Base-by-base conservation (phyloP, 2,329 filamentous ascomycete genomes). In the Cladophialophora chaetospira region DNA sequence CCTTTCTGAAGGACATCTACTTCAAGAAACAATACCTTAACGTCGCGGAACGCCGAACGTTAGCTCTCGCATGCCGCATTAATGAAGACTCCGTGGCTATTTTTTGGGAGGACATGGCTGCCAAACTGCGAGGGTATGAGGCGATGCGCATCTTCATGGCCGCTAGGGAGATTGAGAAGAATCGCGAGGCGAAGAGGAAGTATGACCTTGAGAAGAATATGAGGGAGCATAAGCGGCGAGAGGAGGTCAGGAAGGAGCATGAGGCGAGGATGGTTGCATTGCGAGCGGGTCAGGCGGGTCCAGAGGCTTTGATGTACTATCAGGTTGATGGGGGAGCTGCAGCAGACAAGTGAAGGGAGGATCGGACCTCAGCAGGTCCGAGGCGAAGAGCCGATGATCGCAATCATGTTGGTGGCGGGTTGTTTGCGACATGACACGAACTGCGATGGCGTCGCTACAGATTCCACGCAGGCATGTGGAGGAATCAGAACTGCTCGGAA, bases 61-160 rank as follows among this genome's bases (percentile, higher is more conserved):
- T 62, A 9, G 57, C 57, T 9, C 45, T 23, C 10, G 36, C 33
- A 2, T 62, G 60, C 44, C 29, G 57, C 17, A 29, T 62, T 11
- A 46, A 25, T 10, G 40, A 55, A 13, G 53, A 59, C 3, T 57
- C 56, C 11, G 49, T 62, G 28, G 33, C 46, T 10, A 28, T 60
- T 21, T 57, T 59, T 35, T 62, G 56, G 60, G 60, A 62, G 25
- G 56, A 62, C 25, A 31, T 54, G 4, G 23, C 38, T 15, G 19
- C 26, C 3, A 23, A 26, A 9, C n/a, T 47, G 46, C 48, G 10
- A 25, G 53, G 49, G 1, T 57, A 52, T 23, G 35, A 25, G 6
- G 60, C 53, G 4, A 62, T 62, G 60, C 56, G 45, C 29, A 53
- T 50, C 25, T 62, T 60, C 45, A 53, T 62, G 36, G 56, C 44